Evolutionary conservation across 768 basidiomycete species (phyloP).

Genomic region (Psilocybe sp.): DNA sequence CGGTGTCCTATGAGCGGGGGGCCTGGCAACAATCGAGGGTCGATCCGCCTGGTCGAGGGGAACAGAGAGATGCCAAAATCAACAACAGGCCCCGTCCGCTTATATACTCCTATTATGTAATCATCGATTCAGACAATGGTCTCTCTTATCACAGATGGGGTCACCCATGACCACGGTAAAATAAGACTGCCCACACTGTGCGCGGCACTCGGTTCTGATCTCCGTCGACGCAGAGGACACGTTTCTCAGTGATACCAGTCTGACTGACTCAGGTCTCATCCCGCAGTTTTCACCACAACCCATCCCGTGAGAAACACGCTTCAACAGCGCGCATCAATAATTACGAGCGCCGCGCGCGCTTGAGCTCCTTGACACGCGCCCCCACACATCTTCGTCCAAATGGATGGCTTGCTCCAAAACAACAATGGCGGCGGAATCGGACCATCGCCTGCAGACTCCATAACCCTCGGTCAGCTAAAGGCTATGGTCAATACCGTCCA

Average conservation of each 20-base stretch:
- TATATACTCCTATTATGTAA: slow-evolving; percentile 33
- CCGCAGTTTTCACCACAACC: no score
- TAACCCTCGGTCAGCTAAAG: slow-evolving; percentile 79
- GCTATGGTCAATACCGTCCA: slow-evolving; percentile 65
- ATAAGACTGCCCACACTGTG: background rate
- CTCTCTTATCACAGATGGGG: background rate
- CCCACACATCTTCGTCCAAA: background rate
- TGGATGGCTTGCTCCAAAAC: slow-evolving; percentile 17
- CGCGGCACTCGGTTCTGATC: no score
- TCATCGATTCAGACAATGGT: slow-evolving; percentile 2
- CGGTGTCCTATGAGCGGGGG: slow-evolving; percentile 29
- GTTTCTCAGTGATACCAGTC: no score
- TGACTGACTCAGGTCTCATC: no score
- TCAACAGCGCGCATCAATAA: no score
- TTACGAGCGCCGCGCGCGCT: no score
- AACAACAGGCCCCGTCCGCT: slow-evolving; percentile 13
- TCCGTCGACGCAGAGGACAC: no score
- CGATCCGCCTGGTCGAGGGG: slow-evolving; percentile 46
- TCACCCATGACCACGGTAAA: background rate
- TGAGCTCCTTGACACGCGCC: no score
- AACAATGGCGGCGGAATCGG: slow-evolving; percentile 15
- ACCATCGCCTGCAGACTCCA: slow-evolving; percentile 44
- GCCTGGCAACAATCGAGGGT: slow-evolving; percentile 45
- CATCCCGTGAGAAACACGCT: no score
- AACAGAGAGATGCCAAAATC: slow-evolving; percentile 24